Percentiles rank a stretch among this genome's conserved stretches.
Evolutionary conservation across 202 grass and related monocot species (phyloP).

Genomic region (Elaeis oleifera): DNA sequence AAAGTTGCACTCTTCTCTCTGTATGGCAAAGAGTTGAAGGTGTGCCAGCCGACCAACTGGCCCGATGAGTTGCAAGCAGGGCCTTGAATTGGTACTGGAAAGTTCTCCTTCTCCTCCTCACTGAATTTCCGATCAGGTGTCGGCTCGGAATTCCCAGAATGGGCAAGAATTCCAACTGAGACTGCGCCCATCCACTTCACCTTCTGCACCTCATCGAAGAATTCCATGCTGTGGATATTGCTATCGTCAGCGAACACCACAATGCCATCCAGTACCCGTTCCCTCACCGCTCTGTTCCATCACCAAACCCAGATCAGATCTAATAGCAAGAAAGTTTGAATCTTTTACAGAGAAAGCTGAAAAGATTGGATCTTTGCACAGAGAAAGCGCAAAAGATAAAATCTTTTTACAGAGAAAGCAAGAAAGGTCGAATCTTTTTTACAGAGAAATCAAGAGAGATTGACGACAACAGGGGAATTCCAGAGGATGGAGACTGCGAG

Average conservation of each 20-base stretch:
- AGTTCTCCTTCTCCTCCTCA: slow-evolving; percentile 43
- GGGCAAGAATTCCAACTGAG: slow-evolving; percentile 53
- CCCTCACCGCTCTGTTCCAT: slow-evolving; percentile 48
- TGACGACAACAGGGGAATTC: neutral
- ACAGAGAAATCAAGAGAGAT: neutral
- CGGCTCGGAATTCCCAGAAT: slow-evolving; percentile 22
- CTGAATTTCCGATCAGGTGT: no score
- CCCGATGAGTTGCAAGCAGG: slow-evolving; percentile 65
- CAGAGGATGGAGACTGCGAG: neutral
- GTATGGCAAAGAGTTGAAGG: slow-evolving; percentile 18
- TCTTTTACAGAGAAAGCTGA: no score
- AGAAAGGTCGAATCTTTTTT: no score
- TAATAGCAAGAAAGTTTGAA: no score
- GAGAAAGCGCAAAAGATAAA: no score
- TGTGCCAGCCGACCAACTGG: slow-evolving; percentile 50
- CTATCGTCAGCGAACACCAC: slow-evolving; percentile 91
- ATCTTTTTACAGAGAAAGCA: no score
- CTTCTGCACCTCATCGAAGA: slow-evolving; percentile 93
- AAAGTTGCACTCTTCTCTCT: slow-evolving; percentile 24
- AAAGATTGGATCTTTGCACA: no score
- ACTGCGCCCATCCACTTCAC: slow-evolving; percentile 54
- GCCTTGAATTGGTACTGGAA: slow-evolving; percentile 59
- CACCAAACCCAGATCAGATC: neutral
- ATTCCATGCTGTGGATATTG: slow-evolving; percentile 64
- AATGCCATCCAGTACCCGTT: slow-evolving; percentile 57